Percentiles rank a stretch among this genome's conserved stretches.
Conservation (phyloP, 441 rosid species). For the Populus hybrid region DNA sequence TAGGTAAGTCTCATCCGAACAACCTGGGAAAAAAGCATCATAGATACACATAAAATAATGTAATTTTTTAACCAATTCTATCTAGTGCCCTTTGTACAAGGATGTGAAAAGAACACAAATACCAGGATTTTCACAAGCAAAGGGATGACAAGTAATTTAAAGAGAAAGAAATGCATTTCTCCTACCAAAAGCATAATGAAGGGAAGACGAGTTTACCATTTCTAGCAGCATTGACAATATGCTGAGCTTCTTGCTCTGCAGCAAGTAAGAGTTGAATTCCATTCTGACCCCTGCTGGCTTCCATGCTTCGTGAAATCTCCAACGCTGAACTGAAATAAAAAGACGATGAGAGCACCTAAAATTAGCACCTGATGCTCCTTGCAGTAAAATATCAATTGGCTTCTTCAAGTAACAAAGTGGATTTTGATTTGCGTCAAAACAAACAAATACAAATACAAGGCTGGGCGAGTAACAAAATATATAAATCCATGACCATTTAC, state of each 20-base stretch:
- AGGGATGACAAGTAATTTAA: not conserved
- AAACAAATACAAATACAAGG: not conserved
- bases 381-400: not conserved
- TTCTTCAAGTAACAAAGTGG: not conserved
- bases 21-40: too few relatives aligned
- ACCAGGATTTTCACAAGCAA: not conserved
- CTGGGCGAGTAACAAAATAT: not conserved
- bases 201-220: slow-evolving; percentile 32
- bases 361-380: not conserved
- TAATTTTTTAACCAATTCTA: not conserved
- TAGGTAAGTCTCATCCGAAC: too few relatives aligned
- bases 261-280: slow-evolving; percentile 89
- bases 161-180: not conserved
- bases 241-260: slow-evolving; percentile 95
- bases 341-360: not conserved
- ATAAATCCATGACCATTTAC: not conserved
- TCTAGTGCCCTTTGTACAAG: not conserved
- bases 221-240: slow-evolving; percentile 77
- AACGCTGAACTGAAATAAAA: slow-evolving; percentile 13
- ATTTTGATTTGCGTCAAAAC: not conserved
- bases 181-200: not conserved
- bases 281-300: slow-evolving; percentile 59
- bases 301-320: slow-evolving; percentile 44
- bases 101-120: not conserved
- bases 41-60: not conserved